Percentiles rank a stretch among this genome's conserved stretches.
phyloP scores from a whole-genome alignment of 75 land plant genomes.

The Isoetes taiwanensis region DNA sequence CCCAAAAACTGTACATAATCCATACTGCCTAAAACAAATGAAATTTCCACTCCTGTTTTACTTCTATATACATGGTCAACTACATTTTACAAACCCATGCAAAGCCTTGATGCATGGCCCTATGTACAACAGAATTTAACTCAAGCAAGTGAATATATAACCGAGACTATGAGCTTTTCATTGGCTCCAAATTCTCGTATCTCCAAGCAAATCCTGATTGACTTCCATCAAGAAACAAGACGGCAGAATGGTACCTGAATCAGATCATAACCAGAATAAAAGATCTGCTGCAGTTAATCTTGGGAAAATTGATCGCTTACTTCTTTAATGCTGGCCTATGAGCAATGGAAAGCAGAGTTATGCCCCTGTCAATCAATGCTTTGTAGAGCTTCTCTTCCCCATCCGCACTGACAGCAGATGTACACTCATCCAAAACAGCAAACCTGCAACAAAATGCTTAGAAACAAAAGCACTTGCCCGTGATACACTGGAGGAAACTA shows the following conservation, averaged over 20 bases:
- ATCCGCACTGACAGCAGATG: conserved; percentile 36
- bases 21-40: too few species aligned
- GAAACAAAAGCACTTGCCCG: neutral
- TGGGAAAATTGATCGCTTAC: conserved; percentile 11
- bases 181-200: conserved; percentile 18
- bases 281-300: neutral
- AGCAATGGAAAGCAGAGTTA: conserved; percentile 33
- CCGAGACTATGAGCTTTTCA: too few species aligned
- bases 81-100: too few species aligned
- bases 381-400: conserved; percentile 35
- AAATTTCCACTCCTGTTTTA: too few species aligned
- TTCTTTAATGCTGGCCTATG: conserved; percentile 33
- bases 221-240: conserved; percentile 21
- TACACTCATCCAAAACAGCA: conserved; percentile 37
- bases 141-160: too few species aligned
- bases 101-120: too few species aligned
- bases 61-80: too few species aligned
- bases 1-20: too few species aligned
- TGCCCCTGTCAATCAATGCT: conserved; percentile 18
- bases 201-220: conserved; percentile 23
- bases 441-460: conserved; percentile 14
- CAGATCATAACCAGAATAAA: neutral
- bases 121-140: too few species aligned
- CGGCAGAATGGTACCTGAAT: conserved; percentile 24
- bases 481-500: neutral